Evolutionary conservation across 2,329 filamentous ascomycete genomes (phyloP), one percentile per base, ranked within the genome.

Genomic region (Fusarium transvaalense): DNA sequence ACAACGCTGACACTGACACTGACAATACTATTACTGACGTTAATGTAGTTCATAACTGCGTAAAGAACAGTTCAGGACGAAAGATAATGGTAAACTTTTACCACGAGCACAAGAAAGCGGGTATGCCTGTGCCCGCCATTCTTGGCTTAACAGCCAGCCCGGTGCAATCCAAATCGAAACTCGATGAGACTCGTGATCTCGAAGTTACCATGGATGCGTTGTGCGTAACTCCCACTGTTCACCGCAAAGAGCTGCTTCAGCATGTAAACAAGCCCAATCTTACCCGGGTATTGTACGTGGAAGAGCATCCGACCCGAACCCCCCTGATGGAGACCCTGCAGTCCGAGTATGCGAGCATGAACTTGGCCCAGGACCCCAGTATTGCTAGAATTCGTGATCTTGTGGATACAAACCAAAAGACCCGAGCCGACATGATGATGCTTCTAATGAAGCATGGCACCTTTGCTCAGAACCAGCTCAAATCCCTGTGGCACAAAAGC

Each of bases 141-240:
- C 81, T 97, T 7, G 94, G 93, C 0, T 82, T 97, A 25, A 94
- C 91, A 9, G 94, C 94, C 1, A 97, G 92, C 64, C 93, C 93
- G 0, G 85, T 92, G 10, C 47, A 51, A 25, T 51, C 47, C 5
- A 51, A 38, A 13, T 51, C 47, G 13, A 51, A 7, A 15, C 17
- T 14, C 2, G 78, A 81, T 2, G 85, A 85, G 35, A 81, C 95
- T 15, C 80, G 86, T 77, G 75, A 77, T 6, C 84, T 97, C 9
- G 93, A 97, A 75, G 68, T 76, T 5, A 92, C 91, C 39, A 80
- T 97, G 42, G 85, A 94, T 75, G 87, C 92, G 1, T 82, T 87
- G 32, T 92, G 90, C 67, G 86, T 85, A 62, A 90, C 90, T 1
- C 94, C 94, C 0, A 90, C 86, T 4, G 73, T 85, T 3, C 87